Evolutionary conservation across 2,329 filamentous ascomycete species (phyloP).

Genomic region (Fusarium redolens): DNA sequence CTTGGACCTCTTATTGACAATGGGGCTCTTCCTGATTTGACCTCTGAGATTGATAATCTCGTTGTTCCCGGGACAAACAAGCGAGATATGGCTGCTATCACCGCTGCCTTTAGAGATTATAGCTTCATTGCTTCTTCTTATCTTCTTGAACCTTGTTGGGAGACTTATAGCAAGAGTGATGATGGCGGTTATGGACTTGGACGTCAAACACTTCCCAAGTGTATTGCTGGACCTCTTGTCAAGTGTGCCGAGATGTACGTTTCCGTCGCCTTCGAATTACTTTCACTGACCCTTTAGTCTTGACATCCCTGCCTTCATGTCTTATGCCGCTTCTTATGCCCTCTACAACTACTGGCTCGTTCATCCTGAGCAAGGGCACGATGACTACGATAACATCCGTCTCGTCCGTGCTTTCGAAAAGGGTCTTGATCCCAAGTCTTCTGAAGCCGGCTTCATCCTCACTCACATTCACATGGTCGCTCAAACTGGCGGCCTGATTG

Average conservation of each 20-base stretch:
- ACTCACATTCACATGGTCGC: conserved; percentile 97
- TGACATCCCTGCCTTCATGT: conserved; percentile 38
- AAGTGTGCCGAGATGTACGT: conserved; percentile 34
- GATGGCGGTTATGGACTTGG: conserved; percentile 29
- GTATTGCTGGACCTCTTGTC: conserved; percentile 34
- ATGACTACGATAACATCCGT: conserved; percentile 75
- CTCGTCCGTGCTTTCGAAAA: conserved; percentile 92
- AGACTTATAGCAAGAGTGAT: conserved; percentile 27
- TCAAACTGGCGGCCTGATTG: conserved; percentile 82
- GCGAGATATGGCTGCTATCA: conserved; percentile 32
- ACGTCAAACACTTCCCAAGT: conserved; percentile 32
- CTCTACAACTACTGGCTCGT: conserved; percentile 74
- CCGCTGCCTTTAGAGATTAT: conserved; percentile 33
- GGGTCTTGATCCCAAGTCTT: conserved; percentile 86
- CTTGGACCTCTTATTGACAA: conserved; percentile 31
- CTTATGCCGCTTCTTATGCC: conserved; percentile 72
- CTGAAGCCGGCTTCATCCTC: conserved; percentile 95
- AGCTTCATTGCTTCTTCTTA: conserved; percentile 35
- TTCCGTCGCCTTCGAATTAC: no score
- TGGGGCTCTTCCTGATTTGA: conserved; percentile 32
- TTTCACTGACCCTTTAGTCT: conserved; percentile 18
- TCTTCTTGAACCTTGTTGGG: conserved; percentile 34
- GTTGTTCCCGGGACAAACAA: conserved; percentile 27
- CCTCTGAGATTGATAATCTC: conserved; percentile 31
- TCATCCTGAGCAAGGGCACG: conserved; percentile 66